phyloP scores from a whole-genome alignment of 2,329 filamentous ascomycete species.

The Fusarium sp. region DNA sequence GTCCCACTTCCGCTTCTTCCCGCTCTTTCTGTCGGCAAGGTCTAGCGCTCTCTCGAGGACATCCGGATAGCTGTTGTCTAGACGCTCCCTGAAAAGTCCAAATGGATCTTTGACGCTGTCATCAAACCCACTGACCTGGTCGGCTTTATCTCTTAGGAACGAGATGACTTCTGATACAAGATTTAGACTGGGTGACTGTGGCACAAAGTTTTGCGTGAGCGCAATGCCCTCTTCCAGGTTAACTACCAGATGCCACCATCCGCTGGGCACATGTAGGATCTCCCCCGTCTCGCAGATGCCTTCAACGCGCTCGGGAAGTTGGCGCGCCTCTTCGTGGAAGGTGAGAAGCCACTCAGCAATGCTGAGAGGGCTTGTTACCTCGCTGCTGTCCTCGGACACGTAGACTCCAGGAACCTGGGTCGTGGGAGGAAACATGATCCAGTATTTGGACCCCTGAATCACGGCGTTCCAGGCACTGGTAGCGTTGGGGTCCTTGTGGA shows the following conservation, averaged over 20 bases:
- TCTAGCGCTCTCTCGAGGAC: conserved; percentile 77
- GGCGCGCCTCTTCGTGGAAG: conserved; percentile 88
- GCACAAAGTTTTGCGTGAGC: conserved; percentile 96
- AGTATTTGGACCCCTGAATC: conserved; percentile 91
- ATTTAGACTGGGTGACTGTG: conserved; percentile 66
- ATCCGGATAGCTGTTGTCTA: conserved; percentile 75
- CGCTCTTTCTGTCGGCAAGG: conserved; percentile 74
- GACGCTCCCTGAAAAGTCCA: conserved; percentile 79
- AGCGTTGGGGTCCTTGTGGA: conserved; percentile 86
- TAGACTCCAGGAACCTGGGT: conserved; percentile 89
- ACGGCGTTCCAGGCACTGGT: conserved; percentile 95
- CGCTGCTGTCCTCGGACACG: conserved; percentile 89
- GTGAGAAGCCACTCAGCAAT: conserved; percentile 97
- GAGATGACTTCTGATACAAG: conserved; percentile 82
- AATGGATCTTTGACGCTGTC: conserved; percentile 81
- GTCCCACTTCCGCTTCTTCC: conserved; percentile 90
- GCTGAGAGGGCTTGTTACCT: conserved; percentile 93
- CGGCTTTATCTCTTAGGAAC: conserved; percentile 85
- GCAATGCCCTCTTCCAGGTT: conserved; percentile 90
- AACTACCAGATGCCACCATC: conserved; percentile 97
- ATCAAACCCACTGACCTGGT: conserved; percentile 90
- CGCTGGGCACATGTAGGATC: conserved; percentile 91
- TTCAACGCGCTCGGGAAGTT: conserved; percentile 83
- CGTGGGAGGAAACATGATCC: conserved; percentile 96
- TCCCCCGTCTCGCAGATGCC: conserved; percentile 89